Evolutionary conservation across 208 protist species (phyloP), one percentile per base, ranked within the genome.

Genomic region (Herpetomonas tarakana): DNA sequence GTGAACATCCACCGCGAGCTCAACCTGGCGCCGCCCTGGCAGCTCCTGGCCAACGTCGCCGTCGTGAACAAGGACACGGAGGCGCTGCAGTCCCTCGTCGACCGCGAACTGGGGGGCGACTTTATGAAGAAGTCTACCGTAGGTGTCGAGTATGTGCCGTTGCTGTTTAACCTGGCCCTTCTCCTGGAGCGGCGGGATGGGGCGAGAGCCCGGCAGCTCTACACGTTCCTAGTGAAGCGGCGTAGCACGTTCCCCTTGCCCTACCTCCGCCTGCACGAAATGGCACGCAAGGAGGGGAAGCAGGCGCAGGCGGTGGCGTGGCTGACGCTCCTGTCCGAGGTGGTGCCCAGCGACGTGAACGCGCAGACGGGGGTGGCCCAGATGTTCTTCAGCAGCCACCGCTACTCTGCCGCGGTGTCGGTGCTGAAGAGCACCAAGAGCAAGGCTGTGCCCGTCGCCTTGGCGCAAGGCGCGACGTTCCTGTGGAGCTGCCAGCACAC

Each of bases 141-240:
- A 14, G 61, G 63, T 39, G 71, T 82, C 2, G 46, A 44, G 41
- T 71, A 91, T 58, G 73, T 94, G 27, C 88, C 88, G 26, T 55
- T 94, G 21, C 57, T 94, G 22, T 95, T 81, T 74, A 95, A 95
- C 61, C 52, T 91, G 27, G 88, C 81, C 12, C 61, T 89, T 16
- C 74, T 90, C n/a, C 58, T 71, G 11, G 85, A 95, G 68, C 31
- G 62, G 66, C 25, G 21, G 3, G 85, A 90, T 38, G n/a, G 47
- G 28, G 51, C 52, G 16, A 55, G 77, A 22, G 74, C 88, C 24
- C 58, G 76, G 29, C 65, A 85, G 62, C 73, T 92, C 7, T 92
- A 95, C 67, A 71, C 82, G 30, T 83, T 81, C 62, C 80, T 95
- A 19, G 79, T 95, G n/a, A 89, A 91, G 58, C 74, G 82, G 28